phyloP scores from a whole-genome alignment of 1,284 basidiomycete species.

The Waitea zeae region DNA sequence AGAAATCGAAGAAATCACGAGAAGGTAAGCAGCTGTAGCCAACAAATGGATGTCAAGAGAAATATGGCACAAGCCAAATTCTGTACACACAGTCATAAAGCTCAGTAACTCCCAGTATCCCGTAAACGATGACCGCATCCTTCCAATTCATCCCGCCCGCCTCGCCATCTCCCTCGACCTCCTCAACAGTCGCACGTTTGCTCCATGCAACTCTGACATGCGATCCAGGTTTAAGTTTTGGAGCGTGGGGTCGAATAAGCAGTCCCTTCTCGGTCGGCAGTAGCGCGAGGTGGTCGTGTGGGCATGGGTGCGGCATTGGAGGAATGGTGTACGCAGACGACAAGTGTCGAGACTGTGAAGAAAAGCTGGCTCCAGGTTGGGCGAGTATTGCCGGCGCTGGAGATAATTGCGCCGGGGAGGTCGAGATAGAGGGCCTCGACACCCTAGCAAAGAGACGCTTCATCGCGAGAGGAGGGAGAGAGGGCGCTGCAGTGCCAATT shows the following conservation, averaged over 20 bases:
- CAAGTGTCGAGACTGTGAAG: no score
- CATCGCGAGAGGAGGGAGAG: no score
- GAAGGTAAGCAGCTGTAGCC: slow-evolving; percentile 56
- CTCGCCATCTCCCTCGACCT: slow-evolving; percentile 20
- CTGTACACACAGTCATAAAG: slow-evolving; percentile 45
- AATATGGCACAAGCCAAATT: no score
- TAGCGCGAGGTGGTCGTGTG: slow-evolving; percentile 47
- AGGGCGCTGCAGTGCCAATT: no score
- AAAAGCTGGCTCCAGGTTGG: no score
- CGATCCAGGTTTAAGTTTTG: slow-evolving; percentile 16
- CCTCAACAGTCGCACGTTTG: slow-evolving; percentile 35
- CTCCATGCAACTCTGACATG: slow-evolving; percentile 47
- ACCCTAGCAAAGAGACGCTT: no score
- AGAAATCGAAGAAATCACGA: slow-evolving; percentile 43
- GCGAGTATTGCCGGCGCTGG: no score
- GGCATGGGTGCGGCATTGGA: slow-evolving; percentile 52
- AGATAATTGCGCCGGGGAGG: no score
- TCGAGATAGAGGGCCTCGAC: no score
- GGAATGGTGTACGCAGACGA: slow-evolving; percentile 45
- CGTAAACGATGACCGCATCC: slow-evolving; percentile 42
- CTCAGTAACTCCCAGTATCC: slow-evolving; percentile 52
- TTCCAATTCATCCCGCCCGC: slow-evolving; percentile 27
- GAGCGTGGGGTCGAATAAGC: slow-evolving; percentile 37
- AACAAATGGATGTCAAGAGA: slow-evolving; percentile 3
- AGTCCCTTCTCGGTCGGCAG: slow-evolving; percentile 41